Conservation (phyloP, 345 rosid species). For the Diplotaxis tenuifolia region DNA sequence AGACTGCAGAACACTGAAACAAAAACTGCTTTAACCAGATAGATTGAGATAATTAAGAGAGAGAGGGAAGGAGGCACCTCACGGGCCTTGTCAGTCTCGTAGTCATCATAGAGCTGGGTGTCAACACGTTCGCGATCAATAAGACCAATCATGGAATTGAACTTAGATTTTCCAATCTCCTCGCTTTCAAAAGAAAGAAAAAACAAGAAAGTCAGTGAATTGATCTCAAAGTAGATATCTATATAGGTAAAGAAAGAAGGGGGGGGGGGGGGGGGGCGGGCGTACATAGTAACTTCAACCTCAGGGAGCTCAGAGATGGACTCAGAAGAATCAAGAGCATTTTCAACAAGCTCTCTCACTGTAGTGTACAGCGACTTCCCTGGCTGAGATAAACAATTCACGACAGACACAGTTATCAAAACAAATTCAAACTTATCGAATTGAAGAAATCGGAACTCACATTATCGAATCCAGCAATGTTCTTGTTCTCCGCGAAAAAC, state of each 20-base stretch:
- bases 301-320: slow-evolving; percentile 89
- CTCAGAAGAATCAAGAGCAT: slow-evolving; percentile 92
- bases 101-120: slow-evolving; percentile 76
- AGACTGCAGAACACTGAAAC: slow-evolving; percentile 4
- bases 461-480: slow-evolving; percentile 97
- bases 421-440: not conserved
- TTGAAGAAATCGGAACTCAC: slow-evolving; percentile 44
- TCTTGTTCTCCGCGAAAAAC: slow-evolving; percentile 97
- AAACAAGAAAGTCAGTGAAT: slow-evolving; percentile 7
- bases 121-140: slow-evolving; percentile 87
- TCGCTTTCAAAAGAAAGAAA: slow-evolving; percentile 51
- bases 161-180: slow-evolving; percentile 82
- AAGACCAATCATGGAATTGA: slow-evolving; percentile 94
- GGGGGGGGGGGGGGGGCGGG: slow-evolving; percentile 16
- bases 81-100: slow-evolving; percentile 86
- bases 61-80: slow-evolving; percentile 54
- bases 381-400: no score
- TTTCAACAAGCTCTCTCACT: slow-evolving; percentile 90
- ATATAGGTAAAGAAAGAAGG: not conserved
- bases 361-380: slow-evolving; percentile 91
- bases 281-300: slow-evolving; percentile 82
- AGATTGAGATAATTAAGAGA: not conserved
- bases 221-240: not conserved
- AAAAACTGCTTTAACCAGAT: slow-evolving; percentile 1
- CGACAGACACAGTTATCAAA: no score